These are phyloP conservation scores for Allodekkera sacchari DNA, from an alignment of 805 yeast species.

Conservation along the genomic window DNA sequence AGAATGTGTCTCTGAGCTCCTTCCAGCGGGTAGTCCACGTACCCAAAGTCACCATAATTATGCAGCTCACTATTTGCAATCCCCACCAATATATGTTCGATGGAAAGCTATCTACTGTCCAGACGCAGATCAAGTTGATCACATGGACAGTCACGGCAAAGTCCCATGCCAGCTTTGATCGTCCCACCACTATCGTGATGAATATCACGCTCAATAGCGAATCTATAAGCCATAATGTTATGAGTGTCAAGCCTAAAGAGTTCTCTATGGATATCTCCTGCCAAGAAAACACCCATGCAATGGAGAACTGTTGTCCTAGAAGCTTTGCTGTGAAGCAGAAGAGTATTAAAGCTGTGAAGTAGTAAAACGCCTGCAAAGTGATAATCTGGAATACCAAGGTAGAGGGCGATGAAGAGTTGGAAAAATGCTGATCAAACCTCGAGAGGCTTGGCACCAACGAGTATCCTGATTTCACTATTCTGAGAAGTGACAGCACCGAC, in stretches of 20 bases:
- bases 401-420: conserved; percentile 4
- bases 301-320: conserved; percentile 59
- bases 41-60: conserved; percentile 68
- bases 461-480: neutral
- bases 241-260: conserved; percentile 70
- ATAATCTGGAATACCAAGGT: conserved; percentile 49
- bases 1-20: conserved; percentile 82
- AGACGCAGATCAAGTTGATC: conserved; percentile 62
- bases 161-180: conserved; percentile 93
- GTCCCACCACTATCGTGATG: conserved; percentile 79
- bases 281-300: conserved; percentile 79
- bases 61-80: conserved; percentile 60
- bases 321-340: conserved; percentile 60
- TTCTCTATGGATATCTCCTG: conserved; percentile 61
- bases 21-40: conserved; percentile 90
- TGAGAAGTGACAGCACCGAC: too few relatives aligned
- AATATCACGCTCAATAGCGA: conserved; percentile 76
- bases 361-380: conserved; percentile 71
- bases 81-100: conserved; percentile 75
- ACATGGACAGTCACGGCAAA: conserved; percentile 91
- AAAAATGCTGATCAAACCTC: conserved; percentile 4
- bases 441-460: neutral
- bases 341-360: conserved; percentile 58
- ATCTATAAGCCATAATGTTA: conserved; percentile 74
- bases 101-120: conserved; percentile 65